Evolutionary conservation across 192 early-diverging fungal species (phyloP), one percentile per base, ranked within the genome.

Genomic region (Coemansia pectinata): DNA sequence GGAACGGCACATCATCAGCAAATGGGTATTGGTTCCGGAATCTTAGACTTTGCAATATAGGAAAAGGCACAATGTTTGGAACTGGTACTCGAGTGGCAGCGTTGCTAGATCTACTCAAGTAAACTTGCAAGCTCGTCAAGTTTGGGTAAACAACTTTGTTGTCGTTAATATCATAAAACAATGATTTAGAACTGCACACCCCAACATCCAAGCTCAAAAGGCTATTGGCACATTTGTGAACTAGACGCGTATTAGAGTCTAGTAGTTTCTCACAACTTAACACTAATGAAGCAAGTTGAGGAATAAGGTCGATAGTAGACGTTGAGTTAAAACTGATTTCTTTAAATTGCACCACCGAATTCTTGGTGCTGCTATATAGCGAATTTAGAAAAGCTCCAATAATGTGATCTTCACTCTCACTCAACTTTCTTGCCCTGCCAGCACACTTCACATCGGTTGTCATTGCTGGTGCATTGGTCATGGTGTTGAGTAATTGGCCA

Each of bases 21-120:
- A 65, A 65, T 31, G 63, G 63, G 25, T 65, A 65, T 10, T n/a
- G 10, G n/a, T 23, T 12, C 9, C 23, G 15, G 2, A 45, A 6
- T n/a, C 23, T 31, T 33, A 48, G 44, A 12, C 23, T 12, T n/a
- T 34, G 9, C 42, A 65, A 31, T 7, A 14, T 31, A 19, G 63
- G 63, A 65, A 65, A 65, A 2, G 47, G 63, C 4, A 48, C 47
- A 50, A 36, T 41, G 27, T 36, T 17, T 63, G 62, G 38, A 33
- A 14, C 27, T 44, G 19, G 9, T 0, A 17, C 5, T 19, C 8
- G 19, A 10, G 15, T 2, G 9, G 3, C 12, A 12, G 31, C 14
- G 21, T 42, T 27, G 41, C 12, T 44, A 0, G 15, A 0, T 14
- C 39, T 9, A 36, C 9, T 5, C 7, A 11, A 27, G 12, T 23